Evolutionary conservation across 257 asterid genomes (phyloP).

Genomic region (Leptodermis oblonga): DNA sequence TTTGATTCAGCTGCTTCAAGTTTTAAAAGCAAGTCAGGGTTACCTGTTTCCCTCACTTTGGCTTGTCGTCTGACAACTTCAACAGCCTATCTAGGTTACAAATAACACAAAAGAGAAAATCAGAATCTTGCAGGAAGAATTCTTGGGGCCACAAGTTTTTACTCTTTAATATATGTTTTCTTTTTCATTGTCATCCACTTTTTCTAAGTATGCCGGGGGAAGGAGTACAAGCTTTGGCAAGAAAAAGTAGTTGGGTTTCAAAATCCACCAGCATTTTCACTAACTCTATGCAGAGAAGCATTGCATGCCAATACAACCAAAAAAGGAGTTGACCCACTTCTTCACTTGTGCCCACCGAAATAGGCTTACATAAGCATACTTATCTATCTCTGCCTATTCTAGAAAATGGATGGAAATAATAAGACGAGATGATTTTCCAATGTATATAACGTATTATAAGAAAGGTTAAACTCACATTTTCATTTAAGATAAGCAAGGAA

Average conservation of each 20-base stretch:
- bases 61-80: conserved; percentile 89
- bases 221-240: not conserved
- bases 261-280: not conserved
- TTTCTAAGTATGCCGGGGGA: not conserved
- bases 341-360: not conserved
- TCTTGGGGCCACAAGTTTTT: not conserved
- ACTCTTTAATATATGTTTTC: not conserved
- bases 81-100: conserved; percentile 88
- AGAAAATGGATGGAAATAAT: not conserved
- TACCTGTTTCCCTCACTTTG: conserved; percentile 78
- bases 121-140: conserved; percentile 21
- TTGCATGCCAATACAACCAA: not conserved
- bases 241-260: not conserved
- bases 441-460: not conserved
- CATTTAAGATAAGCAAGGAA: not conserved
- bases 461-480: not conserved
- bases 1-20: conserved; percentile 90
- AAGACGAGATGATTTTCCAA: not conserved
- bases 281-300: not conserved
- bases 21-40: conserved; percentile 80
- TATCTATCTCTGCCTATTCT: not conserved
- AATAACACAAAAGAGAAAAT: conserved; percentile 21
- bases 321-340: not conserved
- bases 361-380: not conserved
- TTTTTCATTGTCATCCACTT: not conserved